These are phyloP conservation scores for Mycena floridula DNA, from an alignment of 768 basidiomycete species.

Conservation along the genomic window DNA sequence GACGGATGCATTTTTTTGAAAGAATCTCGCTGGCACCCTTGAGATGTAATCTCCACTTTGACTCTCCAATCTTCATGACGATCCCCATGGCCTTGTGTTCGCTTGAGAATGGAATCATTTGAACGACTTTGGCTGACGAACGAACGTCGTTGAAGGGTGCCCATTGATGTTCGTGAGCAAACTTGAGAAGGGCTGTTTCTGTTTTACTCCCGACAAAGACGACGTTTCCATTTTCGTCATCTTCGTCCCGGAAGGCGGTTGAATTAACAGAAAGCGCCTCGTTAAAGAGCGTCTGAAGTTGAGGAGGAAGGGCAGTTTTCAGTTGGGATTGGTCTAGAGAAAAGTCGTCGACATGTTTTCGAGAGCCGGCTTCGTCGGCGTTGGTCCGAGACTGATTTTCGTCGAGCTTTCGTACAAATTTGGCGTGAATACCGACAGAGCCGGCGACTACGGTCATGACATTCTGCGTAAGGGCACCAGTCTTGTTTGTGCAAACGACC, in stretches of 20 bases:
- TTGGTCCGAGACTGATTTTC: slow-evolving; percentile 70
- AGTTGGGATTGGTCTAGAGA: slow-evolving; percentile 77
- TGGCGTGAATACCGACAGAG: slow-evolving; percentile 88
- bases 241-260: slow-evolving; percentile 85
- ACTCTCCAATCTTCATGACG: slow-evolving; percentile 57
- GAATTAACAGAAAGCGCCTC: slow-evolving; percentile 87
- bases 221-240: slow-evolving; percentile 50
- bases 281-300: slow-evolving; percentile 67
- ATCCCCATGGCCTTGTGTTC: slow-evolving; percentile 95
- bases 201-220: slow-evolving; percentile 92
- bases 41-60: slow-evolving; percentile 63
- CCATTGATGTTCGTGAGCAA: slow-evolving; percentile 81
- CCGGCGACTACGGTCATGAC: slow-evolving; percentile 95
- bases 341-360: slow-evolving; percentile 65
- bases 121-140: slow-evolving; percentile 54
- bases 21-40: slow-evolving; percentile 97
- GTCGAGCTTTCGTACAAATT: slow-evolving; percentile 78
- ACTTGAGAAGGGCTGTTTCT: slow-evolving; percentile 86
- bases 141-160: slow-evolving; percentile 60
- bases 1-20: slow-evolving; percentile 63
- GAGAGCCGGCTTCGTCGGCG: slow-evolving; percentile 35
- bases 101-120: slow-evolving; percentile 92
- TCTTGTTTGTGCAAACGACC: slow-evolving; percentile 94
- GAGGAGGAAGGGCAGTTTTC: slow-evolving; percentile 53
- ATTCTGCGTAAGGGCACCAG: slow-evolving; percentile 94